A percentile compares a stretch with the other conserved stretches of the same genome.
phyloP scores from a whole-genome alignment of 1,139 yeast species.

The Blastobotrys arbuscula region DNA sequence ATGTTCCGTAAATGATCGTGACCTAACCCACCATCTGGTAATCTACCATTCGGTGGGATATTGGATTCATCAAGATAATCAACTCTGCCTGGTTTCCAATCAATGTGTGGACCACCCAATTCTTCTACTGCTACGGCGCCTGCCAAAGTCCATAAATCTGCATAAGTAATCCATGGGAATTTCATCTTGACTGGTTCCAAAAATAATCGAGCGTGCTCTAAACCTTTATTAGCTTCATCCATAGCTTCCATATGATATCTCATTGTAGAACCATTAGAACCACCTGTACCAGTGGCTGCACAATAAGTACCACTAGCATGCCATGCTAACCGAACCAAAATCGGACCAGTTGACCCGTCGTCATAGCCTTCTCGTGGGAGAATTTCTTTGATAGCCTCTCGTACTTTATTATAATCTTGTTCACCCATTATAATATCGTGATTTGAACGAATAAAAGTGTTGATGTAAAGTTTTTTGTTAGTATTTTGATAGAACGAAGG shows the following conservation, averaged over 20 bases:
- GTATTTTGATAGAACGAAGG: background rate
- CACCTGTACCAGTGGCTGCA: constrained; percentile 50
- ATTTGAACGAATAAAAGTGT: constrained; percentile 4
- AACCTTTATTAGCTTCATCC: constrained; percentile 57
- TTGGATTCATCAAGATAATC: constrained; percentile 48
- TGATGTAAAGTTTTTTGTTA: background rate
- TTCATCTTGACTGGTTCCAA: constrained; percentile 52
- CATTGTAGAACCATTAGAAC: constrained; percentile 68
- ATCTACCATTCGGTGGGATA: constrained; percentile 59
- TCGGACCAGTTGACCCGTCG: constrained; percentile 64
- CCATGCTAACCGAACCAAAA: constrained; percentile 63
- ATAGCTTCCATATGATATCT: constrained; percentile 39
- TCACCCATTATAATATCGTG: background rate
- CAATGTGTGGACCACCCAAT: constrained; percentile 55
- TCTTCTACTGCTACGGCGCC: constrained; percentile 56
- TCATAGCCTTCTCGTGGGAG: constrained; percentile 68
- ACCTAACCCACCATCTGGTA: constrained; percentile 71
- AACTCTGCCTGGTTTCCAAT: constrained; percentile 58
- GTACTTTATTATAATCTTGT: constrained; percentile 61
- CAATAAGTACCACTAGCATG: constrained; percentile 67
- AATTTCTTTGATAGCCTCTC: constrained; percentile 72
- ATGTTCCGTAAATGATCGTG: constrained; percentile 62
- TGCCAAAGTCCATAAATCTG: constrained; percentile 63
- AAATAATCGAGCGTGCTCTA: constrained; percentile 50
- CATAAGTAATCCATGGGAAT: constrained; percentile 56